phyloP scores from a whole-genome alignment of 2,329 filamentous ascomycete species.

The Decorospora gaudefroyi region DNA sequence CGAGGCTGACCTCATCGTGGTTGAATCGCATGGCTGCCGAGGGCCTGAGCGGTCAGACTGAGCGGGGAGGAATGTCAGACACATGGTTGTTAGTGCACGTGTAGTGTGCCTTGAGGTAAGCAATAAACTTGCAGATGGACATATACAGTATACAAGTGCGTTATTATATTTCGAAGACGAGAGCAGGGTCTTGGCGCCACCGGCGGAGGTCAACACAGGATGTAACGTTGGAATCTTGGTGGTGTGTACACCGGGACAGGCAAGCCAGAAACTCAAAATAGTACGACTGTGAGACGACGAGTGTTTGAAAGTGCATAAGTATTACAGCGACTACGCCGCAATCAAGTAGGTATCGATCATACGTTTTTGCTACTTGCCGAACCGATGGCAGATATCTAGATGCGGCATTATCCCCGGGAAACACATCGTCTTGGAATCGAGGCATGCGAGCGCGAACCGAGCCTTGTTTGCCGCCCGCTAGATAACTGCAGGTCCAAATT shows the following conservation, averaged over 20 bases:
- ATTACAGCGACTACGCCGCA: slow-evolving; percentile 3
- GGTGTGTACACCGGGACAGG: background rate
- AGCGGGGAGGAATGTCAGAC: too few species aligned
- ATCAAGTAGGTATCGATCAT: slow-evolving; percentile 1
- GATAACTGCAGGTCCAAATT: slow-evolving; percentile 4
- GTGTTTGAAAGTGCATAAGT: background rate
- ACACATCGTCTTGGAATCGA: slow-evolving; percentile 1
- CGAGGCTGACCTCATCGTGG: too few species aligned
- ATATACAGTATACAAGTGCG: background rate
- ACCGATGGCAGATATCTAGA: too few species aligned
- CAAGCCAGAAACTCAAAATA: too few species aligned
- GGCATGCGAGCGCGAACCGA: too few species aligned
- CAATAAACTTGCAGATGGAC: background rate
- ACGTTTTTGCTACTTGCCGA: background rate
- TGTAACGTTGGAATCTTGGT: background rate
- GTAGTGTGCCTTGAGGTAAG: background rate
- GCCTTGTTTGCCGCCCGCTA: slow-evolving; percentile 5
- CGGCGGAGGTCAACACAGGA: background rate
- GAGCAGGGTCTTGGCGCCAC: background rate
- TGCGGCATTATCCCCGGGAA: too few species aligned
- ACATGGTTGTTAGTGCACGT: background rate
- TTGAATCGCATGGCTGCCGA: too few species aligned
- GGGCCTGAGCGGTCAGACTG: too few species aligned
- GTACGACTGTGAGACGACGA: too few species aligned
- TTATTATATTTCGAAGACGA: background rate